A percentile compares a stretch with the other conserved stretches of the same genome.
Evolutionary conservation across 129 eudicot species (phyloP).

Genomic region (Artemisia annua): DNA sequence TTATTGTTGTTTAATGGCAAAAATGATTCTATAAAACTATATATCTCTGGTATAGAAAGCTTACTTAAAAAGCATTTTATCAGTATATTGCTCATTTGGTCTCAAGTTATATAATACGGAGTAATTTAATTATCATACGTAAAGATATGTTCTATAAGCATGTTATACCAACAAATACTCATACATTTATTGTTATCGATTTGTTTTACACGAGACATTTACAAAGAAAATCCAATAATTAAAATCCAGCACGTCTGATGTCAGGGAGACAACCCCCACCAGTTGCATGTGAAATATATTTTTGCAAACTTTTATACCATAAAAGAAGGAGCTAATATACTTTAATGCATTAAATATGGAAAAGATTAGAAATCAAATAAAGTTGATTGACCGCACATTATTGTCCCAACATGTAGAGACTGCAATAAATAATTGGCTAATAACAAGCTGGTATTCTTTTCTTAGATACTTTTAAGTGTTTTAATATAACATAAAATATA

Average conservation of each 20-base stretch:
- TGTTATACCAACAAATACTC: background rate
- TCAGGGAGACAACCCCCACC: constrained; percentile 19
- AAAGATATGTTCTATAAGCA: background rate
- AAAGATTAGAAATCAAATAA: constrained; percentile 27
- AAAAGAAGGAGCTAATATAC: constrained; percentile 15
- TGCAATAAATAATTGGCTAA: background rate
- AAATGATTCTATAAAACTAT: too few species aligned
- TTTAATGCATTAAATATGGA: constrained; percentile 14
- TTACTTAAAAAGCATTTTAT: too few species aligned
- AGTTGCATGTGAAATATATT: constrained; percentile 31
- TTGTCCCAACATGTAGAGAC: constrained; percentile 15
- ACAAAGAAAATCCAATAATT: constrained; percentile 13
- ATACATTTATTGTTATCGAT: constrained; percentile 1
- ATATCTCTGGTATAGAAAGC: too few species aligned
- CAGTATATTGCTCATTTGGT: too few species aligned
- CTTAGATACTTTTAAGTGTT: background rate
- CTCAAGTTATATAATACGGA: too few species aligned
- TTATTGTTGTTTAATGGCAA: too few species aligned
- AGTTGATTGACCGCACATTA: constrained; percentile 22
- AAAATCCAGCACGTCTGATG: constrained; percentile 28
- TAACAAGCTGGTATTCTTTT: background rate
- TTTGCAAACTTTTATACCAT: constrained; percentile 21
- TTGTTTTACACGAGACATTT: background rate
- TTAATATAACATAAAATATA: background rate
- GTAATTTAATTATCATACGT: too few species aligned